A percentile compares a stretch with the other conserved stretches of the same genome.
Evolutionary conservation across 495 filamentous ascomycete genomes (phyloP).

Genomic region (Hypoxylon intermedium): DNA sequence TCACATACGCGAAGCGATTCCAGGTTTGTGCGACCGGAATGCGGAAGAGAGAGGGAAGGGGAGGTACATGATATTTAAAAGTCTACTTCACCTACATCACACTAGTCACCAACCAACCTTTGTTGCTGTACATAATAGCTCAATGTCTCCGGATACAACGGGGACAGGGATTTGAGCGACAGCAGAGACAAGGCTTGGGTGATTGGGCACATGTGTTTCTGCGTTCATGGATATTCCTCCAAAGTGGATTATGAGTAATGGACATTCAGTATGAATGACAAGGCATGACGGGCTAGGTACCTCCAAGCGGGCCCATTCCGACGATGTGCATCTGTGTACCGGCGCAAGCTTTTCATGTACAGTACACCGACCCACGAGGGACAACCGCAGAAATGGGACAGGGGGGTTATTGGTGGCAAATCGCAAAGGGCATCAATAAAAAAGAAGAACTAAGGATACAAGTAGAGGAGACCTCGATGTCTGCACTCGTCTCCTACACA

Average conservation of each 20-base stretch:
- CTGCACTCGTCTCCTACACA: too few species aligned
- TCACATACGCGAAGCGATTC: constrained; percentile 28
- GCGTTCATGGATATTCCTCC: constrained; percentile 26
- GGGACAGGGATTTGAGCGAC: constrained; percentile 29
- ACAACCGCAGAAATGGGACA: too few species aligned
- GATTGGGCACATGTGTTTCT: constrained; percentile 23
- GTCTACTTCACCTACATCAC: neutral
- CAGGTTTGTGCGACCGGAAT: constrained; percentile 26
- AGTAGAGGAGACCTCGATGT: too few species aligned
- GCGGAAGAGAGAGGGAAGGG: constrained; percentile 21
- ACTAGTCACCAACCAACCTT: neutral
- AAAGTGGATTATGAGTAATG: constrained; percentile 24
- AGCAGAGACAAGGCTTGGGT: constrained; percentile 15
- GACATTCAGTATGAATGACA: neutral
- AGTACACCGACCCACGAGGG: too few species aligned
- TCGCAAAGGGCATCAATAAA: constrained; percentile 4
- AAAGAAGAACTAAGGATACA: too few species aligned
- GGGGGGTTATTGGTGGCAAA: neutral
- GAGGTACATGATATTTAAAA: constrained; percentile 36
- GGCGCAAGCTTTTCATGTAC: too few species aligned
- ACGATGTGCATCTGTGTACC: neutral
- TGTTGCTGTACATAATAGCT: constrained; percentile 29
- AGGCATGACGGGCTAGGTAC: neutral
- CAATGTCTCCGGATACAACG: constrained; percentile 35
- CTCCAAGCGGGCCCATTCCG: neutral